phyloP scores from a whole-genome alignment of 2,329 filamentous ascomycete genomes.

The Phialophora verrucosa region DNA sequence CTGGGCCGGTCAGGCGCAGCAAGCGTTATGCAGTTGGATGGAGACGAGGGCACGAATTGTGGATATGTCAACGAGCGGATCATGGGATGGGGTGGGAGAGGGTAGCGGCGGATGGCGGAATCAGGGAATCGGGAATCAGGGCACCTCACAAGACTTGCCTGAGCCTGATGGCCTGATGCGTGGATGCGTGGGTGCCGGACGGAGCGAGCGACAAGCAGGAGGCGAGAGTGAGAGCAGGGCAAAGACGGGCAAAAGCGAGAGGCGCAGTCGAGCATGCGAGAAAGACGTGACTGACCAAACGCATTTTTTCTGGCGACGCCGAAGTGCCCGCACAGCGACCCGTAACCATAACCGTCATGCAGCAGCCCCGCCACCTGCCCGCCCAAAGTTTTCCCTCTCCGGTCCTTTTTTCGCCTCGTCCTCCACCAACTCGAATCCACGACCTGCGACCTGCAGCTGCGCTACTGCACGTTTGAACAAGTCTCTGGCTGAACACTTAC shows the following conservation, averaged over 20 bases:
- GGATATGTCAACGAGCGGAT: conserved; percentile 9
- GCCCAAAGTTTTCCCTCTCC: conserved; percentile 8
- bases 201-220: conserved; percentile 13
- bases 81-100: conserved; percentile 4
- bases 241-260: conserved; percentile 9
- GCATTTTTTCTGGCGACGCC: conserved; percentile 1
- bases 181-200: conserved; percentile 3
- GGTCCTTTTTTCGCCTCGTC: conserved; percentile 10
- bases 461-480: conserved; percentile 33
- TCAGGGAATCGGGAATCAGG: background rate
- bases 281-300: conserved; percentile 9
- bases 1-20: conserved; percentile 35
- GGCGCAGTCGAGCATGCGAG: conserved; percentile 1
- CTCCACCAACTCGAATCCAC: conserved; percentile 6
- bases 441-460: conserved; percentile 17
- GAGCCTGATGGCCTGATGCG: conserved; percentile 2
- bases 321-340: background rate
- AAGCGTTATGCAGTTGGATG: conserved; percentile 34
- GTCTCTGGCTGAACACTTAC: conserved; percentile 15
- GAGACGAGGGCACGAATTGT: conserved; percentile 16
- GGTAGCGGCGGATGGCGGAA: conserved; percentile 10
- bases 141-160: background rate
- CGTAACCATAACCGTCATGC: background rate
- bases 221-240: conserved; percentile 1
- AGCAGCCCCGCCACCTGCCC: conserved; percentile 4